phyloP scores from a whole-genome alignment of 768 basidiomycete species.

The Naematelia encephala region DNA sequence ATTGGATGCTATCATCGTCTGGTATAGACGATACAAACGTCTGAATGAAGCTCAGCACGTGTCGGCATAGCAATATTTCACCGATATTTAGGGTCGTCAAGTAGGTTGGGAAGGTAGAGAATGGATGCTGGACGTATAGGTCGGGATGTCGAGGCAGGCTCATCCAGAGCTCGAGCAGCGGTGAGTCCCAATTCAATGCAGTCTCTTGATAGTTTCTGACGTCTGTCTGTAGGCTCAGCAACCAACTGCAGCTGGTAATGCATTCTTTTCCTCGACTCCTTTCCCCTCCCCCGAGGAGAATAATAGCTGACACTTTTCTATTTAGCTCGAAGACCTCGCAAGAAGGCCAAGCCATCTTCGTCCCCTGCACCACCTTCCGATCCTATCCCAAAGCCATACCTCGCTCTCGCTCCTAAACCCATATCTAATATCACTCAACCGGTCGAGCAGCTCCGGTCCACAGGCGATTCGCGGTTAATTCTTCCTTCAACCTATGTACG shows the following conservation, averaged over 20 bases:
- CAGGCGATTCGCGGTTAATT: constrained; percentile 16
- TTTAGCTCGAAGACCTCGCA: constrained; percentile 22
- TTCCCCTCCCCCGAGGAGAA: not conserved
- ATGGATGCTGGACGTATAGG: constrained; percentile 13
- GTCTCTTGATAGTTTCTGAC: not conserved
- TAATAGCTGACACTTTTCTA: not conserved
- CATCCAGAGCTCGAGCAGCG: constrained; percentile 10
- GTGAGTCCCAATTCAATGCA: not conserved
- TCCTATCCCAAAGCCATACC: constrained; percentile 39
- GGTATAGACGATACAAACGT: not conserved
- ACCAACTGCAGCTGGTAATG: constrained; percentile 5
- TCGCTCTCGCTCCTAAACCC: constrained; percentile 43
- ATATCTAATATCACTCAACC: constrained; percentile 15
- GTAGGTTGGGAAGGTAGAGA: not conserved
- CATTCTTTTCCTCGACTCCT: no score
- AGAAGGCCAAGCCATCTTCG: constrained; percentile 19
- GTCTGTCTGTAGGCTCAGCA: not conserved
- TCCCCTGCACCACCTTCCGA: constrained; percentile 8
- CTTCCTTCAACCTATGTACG: constrained; percentile 39
- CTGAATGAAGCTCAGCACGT: not conserved
- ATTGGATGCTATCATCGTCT: not conserved
- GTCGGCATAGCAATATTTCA: not conserved
- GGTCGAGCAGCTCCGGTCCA: constrained; percentile 13
- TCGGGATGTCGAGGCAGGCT: constrained; percentile 13
- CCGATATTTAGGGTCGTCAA: not conserved